These are phyloP conservation scores for Phanerochaete sordida DNA, from an alignment of 768 basidiomycete genomes.

Conservation along the genomic window DNA sequence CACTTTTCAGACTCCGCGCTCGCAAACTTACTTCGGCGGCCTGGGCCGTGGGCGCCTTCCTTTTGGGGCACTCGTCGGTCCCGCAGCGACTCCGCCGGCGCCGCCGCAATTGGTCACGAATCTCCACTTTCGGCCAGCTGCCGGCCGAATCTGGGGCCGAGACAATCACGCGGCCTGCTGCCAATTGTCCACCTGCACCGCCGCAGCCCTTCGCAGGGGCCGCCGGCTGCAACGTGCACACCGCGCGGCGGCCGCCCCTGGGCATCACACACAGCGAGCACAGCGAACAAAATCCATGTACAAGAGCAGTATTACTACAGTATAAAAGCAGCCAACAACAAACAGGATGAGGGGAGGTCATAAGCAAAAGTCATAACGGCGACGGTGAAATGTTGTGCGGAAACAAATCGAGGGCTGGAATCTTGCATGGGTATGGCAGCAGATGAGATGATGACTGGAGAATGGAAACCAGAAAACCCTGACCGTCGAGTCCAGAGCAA, in stretches of 20 bases:
- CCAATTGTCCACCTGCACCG: background rate
- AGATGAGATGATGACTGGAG: background rate
- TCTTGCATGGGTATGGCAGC: background rate
- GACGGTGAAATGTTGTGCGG: background rate
- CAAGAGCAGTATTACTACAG: constrained; percentile 12
- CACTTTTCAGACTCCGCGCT: constrained; percentile 14
- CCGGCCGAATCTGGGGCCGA: background rate
- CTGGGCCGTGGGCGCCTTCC: constrained; percentile 9
- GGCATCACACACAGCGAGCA: background rate
- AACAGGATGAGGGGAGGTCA: background rate
- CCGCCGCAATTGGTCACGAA: background rate
- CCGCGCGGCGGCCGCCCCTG: background rate
- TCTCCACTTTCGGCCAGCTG: background rate
- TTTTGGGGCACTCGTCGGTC: constrained; percentile 7
- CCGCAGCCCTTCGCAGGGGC: background rate
- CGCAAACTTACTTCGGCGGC: constrained; percentile 11
- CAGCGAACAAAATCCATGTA: constrained; percentile 1
- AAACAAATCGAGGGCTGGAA: background rate
- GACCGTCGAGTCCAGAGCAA: background rate
- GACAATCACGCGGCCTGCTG: background rate
- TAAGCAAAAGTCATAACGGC: background rate
- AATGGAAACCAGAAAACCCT: background rate
- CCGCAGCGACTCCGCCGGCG: background rate
- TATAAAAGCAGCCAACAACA: background rate
- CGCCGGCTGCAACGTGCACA: background rate